phyloP scores from a whole-genome alignment of 768 basidiomycete species.

The Lactarius hatsudake region DNA sequence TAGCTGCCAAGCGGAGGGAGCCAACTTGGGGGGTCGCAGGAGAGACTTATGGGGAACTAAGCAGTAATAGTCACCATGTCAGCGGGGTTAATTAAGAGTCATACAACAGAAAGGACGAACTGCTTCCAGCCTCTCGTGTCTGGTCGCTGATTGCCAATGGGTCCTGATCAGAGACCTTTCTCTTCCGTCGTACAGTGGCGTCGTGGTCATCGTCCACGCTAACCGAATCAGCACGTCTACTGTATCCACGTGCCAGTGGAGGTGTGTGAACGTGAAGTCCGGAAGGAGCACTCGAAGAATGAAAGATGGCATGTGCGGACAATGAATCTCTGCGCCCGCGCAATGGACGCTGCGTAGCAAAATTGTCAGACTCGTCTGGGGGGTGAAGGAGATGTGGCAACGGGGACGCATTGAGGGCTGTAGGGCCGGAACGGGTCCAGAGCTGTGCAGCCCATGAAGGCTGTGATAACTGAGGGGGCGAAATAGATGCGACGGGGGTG shows the following conservation, averaged over 20 bases:
- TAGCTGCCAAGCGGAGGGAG: slow-evolving; percentile 93
- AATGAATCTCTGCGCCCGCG: slow-evolving; percentile 41
- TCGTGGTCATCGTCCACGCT: slow-evolving; percentile 61
- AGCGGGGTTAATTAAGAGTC: slow-evolving; percentile 31
- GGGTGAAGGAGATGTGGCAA: slow-evolving; percentile 43
- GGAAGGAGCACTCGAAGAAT: slow-evolving; percentile 70
- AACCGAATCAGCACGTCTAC: slow-evolving; percentile 64
- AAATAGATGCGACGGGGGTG: slow-evolving; percentile 42
- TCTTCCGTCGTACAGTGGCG: slow-evolving; percentile 67
- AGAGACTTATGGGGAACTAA: slow-evolving; percentile 70
- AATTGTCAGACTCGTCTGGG: slow-evolving; percentile 41
- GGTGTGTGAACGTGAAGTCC: slow-evolving; percentile 47
- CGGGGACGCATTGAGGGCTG: slow-evolving; percentile 29
- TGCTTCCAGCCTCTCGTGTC: slow-evolving; percentile 28
- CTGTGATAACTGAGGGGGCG: slow-evolving; percentile 59
- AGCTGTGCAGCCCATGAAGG: slow-evolving; percentile 68
- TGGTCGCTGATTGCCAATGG: slow-evolving; percentile 28
- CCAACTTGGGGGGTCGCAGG: slow-evolving; percentile 84
- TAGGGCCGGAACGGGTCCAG: slow-evolving; percentile 47
- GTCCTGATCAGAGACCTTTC: slow-evolving; percentile 33
- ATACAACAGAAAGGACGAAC: slow-evolving; percentile 15
- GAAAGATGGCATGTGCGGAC: slow-evolving; percentile 58
- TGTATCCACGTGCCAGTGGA: slow-evolving; percentile 56
- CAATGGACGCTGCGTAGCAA: slow-evolving; percentile 41
- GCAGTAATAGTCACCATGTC: not conserved